Evolutionary conservation across 2,329 filamentous ascomycete genomes (phyloP).

Genomic region (Cadophora luteo-olivacea): DNA sequence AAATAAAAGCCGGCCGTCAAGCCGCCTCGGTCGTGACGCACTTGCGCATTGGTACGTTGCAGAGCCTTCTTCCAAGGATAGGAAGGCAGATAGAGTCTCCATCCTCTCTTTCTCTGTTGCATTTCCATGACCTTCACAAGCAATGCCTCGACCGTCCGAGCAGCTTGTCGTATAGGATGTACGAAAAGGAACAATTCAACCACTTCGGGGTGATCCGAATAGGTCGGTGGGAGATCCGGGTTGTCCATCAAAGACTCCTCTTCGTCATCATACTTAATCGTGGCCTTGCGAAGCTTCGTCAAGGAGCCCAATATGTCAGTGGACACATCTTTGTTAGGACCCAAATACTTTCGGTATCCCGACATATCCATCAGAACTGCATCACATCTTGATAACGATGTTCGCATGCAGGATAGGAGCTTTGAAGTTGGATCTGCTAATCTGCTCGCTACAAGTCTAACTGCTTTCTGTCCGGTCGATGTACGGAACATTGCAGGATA

Average conservation of each 20-base stretch:
- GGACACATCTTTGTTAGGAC: conserved; percentile 51
- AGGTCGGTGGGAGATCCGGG: conserved; percentile 52
- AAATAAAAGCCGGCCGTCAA: conserved; percentile 59
- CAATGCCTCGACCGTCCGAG: conserved; percentile 54
- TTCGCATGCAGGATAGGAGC: conserved; percentile 54
- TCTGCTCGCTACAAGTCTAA: conserved; percentile 43
- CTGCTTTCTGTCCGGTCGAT: conserved; percentile 40
- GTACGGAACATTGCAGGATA: conserved; percentile 37
- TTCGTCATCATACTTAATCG: conserved; percentile 54
- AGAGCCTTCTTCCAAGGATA: conserved; percentile 61
- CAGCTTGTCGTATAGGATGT: conserved; percentile 59
- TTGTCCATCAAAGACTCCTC: conserved; percentile 56
- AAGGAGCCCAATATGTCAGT: conserved; percentile 51
- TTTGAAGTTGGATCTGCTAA: conserved; percentile 55
- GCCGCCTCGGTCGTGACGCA: conserved; percentile 64
- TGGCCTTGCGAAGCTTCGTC: conserved; percentile 50
- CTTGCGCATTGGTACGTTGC: conserved; percentile 61
- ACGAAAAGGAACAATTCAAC: conserved; percentile 62
- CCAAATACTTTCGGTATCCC: conserved; percentile 55
- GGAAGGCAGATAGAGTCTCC: conserved; percentile 55
- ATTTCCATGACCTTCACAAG: conserved; percentile 56
- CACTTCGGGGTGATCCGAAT: conserved; percentile 55
- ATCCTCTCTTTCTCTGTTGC: conserved; percentile 50
- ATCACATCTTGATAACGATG: conserved; percentile 54
- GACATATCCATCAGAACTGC: conserved; percentile 61